Evolutionary conservation across 2,329 filamentous ascomycete species (phyloP), one percentile per base, ranked within the genome.

Genomic region (Colletotrichum musicola): DNA sequence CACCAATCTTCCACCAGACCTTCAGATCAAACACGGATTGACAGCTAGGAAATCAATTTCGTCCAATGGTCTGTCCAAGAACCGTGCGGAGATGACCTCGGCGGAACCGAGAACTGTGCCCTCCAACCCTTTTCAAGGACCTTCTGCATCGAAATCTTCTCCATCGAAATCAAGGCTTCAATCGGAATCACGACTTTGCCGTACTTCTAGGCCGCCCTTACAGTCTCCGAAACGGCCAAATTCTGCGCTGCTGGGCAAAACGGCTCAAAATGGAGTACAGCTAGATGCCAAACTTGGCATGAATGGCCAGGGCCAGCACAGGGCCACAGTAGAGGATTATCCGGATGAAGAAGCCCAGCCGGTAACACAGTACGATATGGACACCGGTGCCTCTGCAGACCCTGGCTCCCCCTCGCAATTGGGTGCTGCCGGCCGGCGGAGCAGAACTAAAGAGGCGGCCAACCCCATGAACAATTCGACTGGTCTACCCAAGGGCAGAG

Each of bases 31-130:
- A 47, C 44, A 50, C 22, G 55, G 30, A 22, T 40, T 56, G 25
- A 51, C 66, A 50, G 56, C 62, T 18, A 66, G 56, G 30, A 66
- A 69, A 30, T 44, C 66, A 9, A 61, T 57, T 12, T 13, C 13
- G 14, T 40, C 53, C 4, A 13, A n/a, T 20, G 53, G 20, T 44
- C 16, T 27, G 12, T 42, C 53, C 6, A 58, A 40, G 20, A 42
- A 20, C 6, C 61, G 44, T 12, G 18, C 30, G 38, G 44, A 58
- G 47, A n/a, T 40, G 44, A 38, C n/a, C 5, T 47, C 44, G 18
- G 9, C 44, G n/a, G 18, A 47, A 16, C n/a, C 44, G 14, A 47
- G 14, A 18, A 18, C 18, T 10, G 30, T 35, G 30, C 30, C 30
- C 12, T 42, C 16, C 5, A 42, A 6, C 40, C 13, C 40, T 14